Evolutionary conservation across 192 early-diverging fungal species (phyloP), one percentile per base, ranked within the genome.

Genomic region (Coemansia sp.): DNA sequence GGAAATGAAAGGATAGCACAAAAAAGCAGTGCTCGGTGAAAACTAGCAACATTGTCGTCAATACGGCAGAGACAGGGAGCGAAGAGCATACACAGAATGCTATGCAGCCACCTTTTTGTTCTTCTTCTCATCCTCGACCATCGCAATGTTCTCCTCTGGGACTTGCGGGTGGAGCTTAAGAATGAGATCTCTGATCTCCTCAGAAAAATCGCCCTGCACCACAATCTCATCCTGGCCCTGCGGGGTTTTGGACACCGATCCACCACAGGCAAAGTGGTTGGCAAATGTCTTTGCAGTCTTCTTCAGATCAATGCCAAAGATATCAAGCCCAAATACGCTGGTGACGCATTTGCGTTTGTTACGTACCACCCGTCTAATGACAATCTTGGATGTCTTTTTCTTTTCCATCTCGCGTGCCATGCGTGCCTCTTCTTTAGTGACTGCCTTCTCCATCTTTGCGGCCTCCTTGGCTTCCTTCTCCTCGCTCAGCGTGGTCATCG

Each of bases 231-330:
- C 96, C 56, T 72, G 81, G 69, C 95, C 95, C 76, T 92, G 89
- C 65, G 92, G 89, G 74, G 92, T 98, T 86, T 98, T 98, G 53
- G 92, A 86, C 53, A 93, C 91, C 12, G 94, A 94, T n/a, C 93
- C 89, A 44, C 96, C 95, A 76, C 92, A 93, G 15, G 97, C 97
- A 84, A 97, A 99, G 76, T 94, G 93, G 66, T 86, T 93, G 47
- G 96, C 94, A 86, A 99, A 95, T 67, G 89, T 71, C 83, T 99
- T 99, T 64, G 97, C 93, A 2, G 95, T 95, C 77, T 95, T 96
- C 71, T 98, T 99, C 62, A 99, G 82, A 68, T 99, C 97, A 45
- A 99, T 90, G 58, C 89, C 94, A 89, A 96, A 98, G 41, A 88
- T 75, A 65, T 98, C 92, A 56, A 98, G 81, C 47, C 94, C 94